Evolutionary conservation across 371 early-diverging fungal genomes (phyloP).

Genomic region (Mortierella sp.): DNA sequence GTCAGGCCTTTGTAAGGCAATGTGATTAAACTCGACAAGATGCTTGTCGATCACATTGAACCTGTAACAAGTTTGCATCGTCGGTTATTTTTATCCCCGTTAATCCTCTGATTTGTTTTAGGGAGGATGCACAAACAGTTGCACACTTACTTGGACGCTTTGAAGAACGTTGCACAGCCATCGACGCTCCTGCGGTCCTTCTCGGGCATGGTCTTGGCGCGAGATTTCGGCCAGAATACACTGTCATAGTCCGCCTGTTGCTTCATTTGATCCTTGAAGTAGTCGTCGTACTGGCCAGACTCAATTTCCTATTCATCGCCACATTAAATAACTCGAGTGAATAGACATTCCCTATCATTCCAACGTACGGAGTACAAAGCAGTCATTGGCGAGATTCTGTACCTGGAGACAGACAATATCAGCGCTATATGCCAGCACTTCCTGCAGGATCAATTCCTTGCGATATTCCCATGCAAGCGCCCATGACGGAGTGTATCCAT

Average conservation of each 20-base stretch:
- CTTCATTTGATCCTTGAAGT: constrained; percentile 79
- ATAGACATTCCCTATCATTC: not conserved
- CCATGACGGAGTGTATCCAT: constrained; percentile 98
- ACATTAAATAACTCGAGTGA: no score
- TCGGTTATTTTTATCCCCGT: no score
- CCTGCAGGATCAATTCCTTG: constrained; percentile 90
- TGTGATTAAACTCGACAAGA: constrained; percentile 93
- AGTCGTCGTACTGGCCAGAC: constrained; percentile 85
- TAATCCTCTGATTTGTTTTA: no score
- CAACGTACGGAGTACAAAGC: no score
- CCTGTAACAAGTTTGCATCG: constrained; percentile 53
- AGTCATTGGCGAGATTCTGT: no score
- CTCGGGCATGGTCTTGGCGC: constrained; percentile 94
- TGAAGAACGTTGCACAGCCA: constrained; percentile 99
- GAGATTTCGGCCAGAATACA: constrained; percentile 95
- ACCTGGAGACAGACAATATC: constrained; percentile 98
- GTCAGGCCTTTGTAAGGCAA: constrained; percentile 88
- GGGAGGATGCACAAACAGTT: no score
- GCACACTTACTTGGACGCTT: constrained; percentile 71
- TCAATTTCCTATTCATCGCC: constrained; percentile 82
- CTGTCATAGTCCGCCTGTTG: constrained; percentile 91
- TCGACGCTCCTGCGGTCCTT: constrained; percentile 91
- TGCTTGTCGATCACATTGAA: constrained; percentile 84
- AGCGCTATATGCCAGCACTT: constrained; percentile 88
- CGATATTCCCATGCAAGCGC: constrained; percentile 96